Base-by-base conservation (phyloP, 306 rosid species). In the Begonia loranthoides region DNA sequence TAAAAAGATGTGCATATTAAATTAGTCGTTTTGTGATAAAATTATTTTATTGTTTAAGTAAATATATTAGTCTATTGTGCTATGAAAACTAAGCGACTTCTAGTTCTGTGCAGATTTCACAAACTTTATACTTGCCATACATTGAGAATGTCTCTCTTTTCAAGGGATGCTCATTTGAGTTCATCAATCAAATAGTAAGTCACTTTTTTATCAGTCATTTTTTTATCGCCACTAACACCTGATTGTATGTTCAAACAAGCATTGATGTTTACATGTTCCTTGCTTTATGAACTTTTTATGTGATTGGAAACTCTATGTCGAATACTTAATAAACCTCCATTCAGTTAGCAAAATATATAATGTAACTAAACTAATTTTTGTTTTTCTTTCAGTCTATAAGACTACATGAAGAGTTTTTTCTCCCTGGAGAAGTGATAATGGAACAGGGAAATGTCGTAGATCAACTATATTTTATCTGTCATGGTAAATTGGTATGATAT, bases 401-500 rank as follows among this genome's bases (percentile, higher is more conserved):
- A 73, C 69, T 86, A 49, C 95, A 90, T 45, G 99, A 90, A 74
- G 99, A 90, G 66, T 90, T 90, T 70, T 90, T 86, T 69, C 93
- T 90, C 50, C 95, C 95, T 5, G 95, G 99, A 57, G 95, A 90
- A 73, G 83, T 82, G 66, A 63, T 90, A 58, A 63, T 86, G 88
- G 93, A 90, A 57, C 93, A 79, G 60, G 99, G 94, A 69, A 78
- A 76, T 48, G 99, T 64, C 12, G 87, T 90, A 16, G 99, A 86
- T 76, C 99, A 90, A 76, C 80, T 90, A 45, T 90, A 90, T 69
- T 86, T 90, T 65, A 86, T 90, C 63, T 90, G 94, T 60, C 80
- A 86, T 51, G 99, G 95, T 56, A 51, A 36, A 58, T 70, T 90
- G 99, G 99, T 90, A 90, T 55, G 76, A 41, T 43, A 43, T 12